Conservation (phyloP, 371 early-diverging fungal species). For the Cokeromyces recurvatus region DNA sequence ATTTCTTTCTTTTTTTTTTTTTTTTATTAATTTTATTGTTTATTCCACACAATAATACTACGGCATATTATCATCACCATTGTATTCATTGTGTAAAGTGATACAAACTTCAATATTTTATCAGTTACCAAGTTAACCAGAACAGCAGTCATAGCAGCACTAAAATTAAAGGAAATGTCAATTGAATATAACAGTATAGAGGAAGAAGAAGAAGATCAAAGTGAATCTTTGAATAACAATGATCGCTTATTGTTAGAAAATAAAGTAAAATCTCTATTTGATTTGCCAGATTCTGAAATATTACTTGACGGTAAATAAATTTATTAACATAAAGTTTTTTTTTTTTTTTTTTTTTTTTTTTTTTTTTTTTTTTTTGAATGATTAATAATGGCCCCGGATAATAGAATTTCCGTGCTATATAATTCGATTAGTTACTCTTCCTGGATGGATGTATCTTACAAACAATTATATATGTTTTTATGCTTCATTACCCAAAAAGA, state of each 20-base stretch:
- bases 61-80: no score
- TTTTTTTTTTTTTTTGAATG: background rate
- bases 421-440: slow-evolving; percentile 58
- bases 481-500: slow-evolving; percentile 54
- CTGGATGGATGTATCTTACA: slow-evolving; percentile 71
- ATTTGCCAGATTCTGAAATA: slow-evolving; percentile 10
- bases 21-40: no score
- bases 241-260: slow-evolving; percentile 2
- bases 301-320: slow-evolving; percentile 11
- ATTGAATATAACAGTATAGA: slow-evolving; percentile 18
- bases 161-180: slow-evolving; percentile 27
- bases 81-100: no score
- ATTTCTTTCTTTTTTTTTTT: no score
- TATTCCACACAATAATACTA: no score
- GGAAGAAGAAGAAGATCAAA: background rate
- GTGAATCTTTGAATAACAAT: background rate
- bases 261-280: slow-evolving; percentile 15
- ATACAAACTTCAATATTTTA: no score
- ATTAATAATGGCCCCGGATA: background rate
- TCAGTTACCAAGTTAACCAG: no score
- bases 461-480: slow-evolving; percentile 63
- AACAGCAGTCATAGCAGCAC: no score
- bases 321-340: background rate
- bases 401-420: slow-evolving; percentile 72
- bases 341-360: background rate